Percentiles rank a stretch among this genome's conserved stretches.
These are phyloP conservation scores for Agrostemma githago DNA, from an alignment of 148 eudicot genomes.

Conservation along the genomic window DNA sequence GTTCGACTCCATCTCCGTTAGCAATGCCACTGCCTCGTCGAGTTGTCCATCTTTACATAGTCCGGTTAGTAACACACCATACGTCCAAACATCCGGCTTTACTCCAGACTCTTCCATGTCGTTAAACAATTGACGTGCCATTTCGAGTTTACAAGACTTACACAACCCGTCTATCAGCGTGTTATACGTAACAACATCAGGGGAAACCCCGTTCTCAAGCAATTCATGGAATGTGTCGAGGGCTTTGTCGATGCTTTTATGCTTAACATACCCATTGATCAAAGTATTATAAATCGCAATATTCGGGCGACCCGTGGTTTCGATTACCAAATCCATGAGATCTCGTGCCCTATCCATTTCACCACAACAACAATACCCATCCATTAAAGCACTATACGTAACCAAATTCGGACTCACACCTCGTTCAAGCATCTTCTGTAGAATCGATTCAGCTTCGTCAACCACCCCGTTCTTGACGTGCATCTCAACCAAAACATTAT, in stretches of 20 bases:
- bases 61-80: conserved; percentile 22
- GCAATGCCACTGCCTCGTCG: conserved; percentile 15
- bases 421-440: not conserved
- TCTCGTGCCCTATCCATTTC: conserved; percentile 8
- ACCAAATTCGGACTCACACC: not conserved
- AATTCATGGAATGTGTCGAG: not conserved
- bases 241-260: conserved; percentile 5
- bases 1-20: conserved; percentile 6
- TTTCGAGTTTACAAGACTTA: not conserved
- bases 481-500: conserved; percentile 18
- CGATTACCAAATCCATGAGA: conserved; percentile 1
- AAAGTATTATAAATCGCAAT: conserved; percentile 5
- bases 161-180: conserved; percentile 19
- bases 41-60: conserved; percentile 16
- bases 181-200: conserved; percentile 3
- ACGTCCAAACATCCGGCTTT: not conserved
- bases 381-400: conserved; percentile 16
- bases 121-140: conserved; percentile 1
- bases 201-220: conserved; percentile 1
- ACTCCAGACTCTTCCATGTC: conserved; percentile 14
- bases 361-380: conserved; percentile 25
- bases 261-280: conserved; percentile 19
- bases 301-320: conserved; percentile 2
- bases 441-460: conserved; percentile 2
- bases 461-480: conserved; percentile 16